Evolutionary conservation across 2,329 filamentous ascomycete species (phyloP), one percentile per base, ranked within the genome.

Genomic region (Fusarium bulbicola): DNA sequence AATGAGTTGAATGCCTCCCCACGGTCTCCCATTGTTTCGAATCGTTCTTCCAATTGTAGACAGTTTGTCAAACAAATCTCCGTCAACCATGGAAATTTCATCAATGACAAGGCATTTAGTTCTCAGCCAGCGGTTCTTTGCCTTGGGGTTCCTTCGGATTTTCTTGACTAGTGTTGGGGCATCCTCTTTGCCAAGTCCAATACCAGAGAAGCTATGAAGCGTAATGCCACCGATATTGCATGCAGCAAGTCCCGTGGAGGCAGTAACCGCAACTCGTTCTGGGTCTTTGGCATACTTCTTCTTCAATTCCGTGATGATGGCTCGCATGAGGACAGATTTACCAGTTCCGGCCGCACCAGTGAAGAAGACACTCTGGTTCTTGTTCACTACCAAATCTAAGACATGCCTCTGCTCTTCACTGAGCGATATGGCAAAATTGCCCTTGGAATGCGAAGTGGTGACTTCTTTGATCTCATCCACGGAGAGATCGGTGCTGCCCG

Each of bases 71-170:
- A 98, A 99, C 0, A 99, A 86, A 39, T 98, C 95, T 3, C 94
- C 96, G 77, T 99, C 96, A 9, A 99, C 95, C 97, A 99, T 99
- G 18, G 96, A 98, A 7, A 99, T 92, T 80, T 99, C 96, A 82
- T 99, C 96, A 76, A 99, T 90, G 74, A 99, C 88, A 30, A 99
- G 88, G 18, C 94, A 90, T 79, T 95, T 97, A 1, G 95, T 97
- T 63, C 91, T 90, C 73, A 97, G 84, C 97, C 97, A 99, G 45
- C 95, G 90, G 72, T 91, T 92, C 80, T 93, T 95, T 28, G 95
- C 94, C 80, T 98, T 98, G 24, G 89, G 87, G 74, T 98, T 98
- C 66, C 91, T 90, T 76, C 93, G 92, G 76, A 99, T 94, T 86
- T 98, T 99, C 81, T 93, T 96, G 57, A 98, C 89, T 30, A 99